Evolutionary conservation across 768 basidiomycete genomes (phyloP).

Genomic region (Podaxis mareebaensis): DNA sequence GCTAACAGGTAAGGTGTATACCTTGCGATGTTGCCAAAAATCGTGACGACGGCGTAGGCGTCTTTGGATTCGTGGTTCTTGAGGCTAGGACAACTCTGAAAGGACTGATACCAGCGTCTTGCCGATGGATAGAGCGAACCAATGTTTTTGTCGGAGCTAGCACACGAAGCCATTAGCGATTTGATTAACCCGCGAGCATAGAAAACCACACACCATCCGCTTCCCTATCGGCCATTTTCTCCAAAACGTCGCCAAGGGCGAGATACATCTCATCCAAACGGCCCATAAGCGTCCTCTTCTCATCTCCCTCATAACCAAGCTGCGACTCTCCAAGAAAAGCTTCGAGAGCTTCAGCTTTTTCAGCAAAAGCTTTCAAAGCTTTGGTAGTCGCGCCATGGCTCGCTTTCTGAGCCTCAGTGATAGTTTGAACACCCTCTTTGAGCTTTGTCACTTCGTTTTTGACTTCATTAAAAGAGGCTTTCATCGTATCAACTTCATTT

Average conservation of each 20-base stretch:
- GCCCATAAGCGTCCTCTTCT: not conserved
- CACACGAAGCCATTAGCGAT: not conserved
- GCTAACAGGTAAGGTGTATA: not conserved
- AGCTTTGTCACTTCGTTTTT: not conserved
- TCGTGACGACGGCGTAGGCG: not conserved
- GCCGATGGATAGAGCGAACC: not conserved
- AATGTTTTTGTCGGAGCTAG: not conserved
- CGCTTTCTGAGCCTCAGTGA: not conserved
- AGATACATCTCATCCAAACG: constrained; percentile 8
- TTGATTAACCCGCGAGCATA: not conserved
- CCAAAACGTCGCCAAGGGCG: not conserved
- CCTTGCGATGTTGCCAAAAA: not conserved
- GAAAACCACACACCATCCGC: not conserved
- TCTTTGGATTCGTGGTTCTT: not conserved
- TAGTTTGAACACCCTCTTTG: not conserved
- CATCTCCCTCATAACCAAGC: not conserved
- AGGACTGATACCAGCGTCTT: not conserved
- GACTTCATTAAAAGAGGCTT: not conserved
- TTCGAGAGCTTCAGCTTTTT: constrained; percentile 1
- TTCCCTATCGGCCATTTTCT: not conserved
- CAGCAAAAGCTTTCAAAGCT: not conserved
- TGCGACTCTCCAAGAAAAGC: not conserved
- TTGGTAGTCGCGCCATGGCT: not conserved
- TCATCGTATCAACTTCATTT: not conserved
- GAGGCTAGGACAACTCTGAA: not conserved